Conservation (phyloP, 176 grass and related monocot genomes). For the Ensete glaucum region DNA sequence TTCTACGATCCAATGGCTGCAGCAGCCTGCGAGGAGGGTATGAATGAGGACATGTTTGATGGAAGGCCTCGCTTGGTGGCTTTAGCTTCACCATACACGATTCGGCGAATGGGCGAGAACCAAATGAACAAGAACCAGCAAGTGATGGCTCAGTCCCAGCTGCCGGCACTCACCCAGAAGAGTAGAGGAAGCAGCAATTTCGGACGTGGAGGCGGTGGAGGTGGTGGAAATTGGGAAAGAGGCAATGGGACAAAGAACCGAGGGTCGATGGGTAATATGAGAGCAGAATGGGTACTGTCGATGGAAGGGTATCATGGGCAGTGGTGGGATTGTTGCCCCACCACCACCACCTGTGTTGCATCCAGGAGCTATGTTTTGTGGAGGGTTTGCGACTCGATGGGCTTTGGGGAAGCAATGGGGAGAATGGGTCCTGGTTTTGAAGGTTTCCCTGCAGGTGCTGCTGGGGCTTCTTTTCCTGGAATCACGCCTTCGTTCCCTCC, state of each 20-base stretch:
- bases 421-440: conserved; percentile 7
- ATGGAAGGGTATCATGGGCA: conserved; percentile 17
- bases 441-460: conserved; percentile 3
- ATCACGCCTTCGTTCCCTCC: conserved; percentile 24
- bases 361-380: conserved; percentile 4
- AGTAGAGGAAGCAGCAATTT: not conserved
- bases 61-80: conserved; percentile 14
- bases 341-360: not conserved
- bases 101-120: conserved; percentile 7
- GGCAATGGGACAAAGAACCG: conserved; percentile 5
- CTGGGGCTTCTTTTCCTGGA: conserved; percentile 20
- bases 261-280: not conserved
- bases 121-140: conserved; percentile 18
- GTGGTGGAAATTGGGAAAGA: conserved; percentile 2
- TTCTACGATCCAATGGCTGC: conserved; percentile 16
- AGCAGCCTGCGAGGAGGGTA: conserved; percentile 16
- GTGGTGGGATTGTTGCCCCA: not conserved
- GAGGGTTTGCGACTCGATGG: conserved; percentile 11
- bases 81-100: conserved; percentile 6
- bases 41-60: conserved; percentile 13
- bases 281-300: conserved; percentile 4
- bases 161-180: not conserved
- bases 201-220: not conserved
- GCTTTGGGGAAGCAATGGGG: conserved; percentile 9
- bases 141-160: not conserved